Evolutionary conservation across 202 grass and related monocot genomes (phyloP), one percentile per base, ranked within the genome.

Genomic region (Setaria italica): DNA sequence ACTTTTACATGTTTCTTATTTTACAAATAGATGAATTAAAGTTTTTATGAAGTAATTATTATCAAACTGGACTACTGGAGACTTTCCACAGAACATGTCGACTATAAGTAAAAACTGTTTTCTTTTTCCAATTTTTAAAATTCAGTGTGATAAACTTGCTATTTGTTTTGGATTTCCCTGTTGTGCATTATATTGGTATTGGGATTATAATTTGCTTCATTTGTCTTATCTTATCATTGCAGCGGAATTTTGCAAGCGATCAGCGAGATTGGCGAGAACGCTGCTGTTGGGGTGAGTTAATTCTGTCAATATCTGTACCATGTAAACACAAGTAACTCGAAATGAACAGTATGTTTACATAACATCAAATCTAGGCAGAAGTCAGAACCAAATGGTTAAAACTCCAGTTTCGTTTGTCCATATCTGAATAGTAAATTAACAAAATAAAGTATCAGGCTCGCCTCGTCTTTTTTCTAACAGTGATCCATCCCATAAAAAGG

Each of bases 171-270:
- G 25, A 11, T 56, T 43, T 19, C 19, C 20, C 49, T 46, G 17
- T 35, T 19, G 17, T 51, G 46, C 35, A 14, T 67, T 55, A 20
- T 34, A 8, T 67, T 72, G 64, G 48, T 30, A 32, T 81, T 13
- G 13, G 4, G 68, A 34, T 1, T 74, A 15, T 13, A 62, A 17
- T 70, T 57, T 39, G 34, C 20, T 67, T 90, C 3, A 74, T 76
- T 37, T 79, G 32, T 46, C 13, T 32, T 84, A 63, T 41, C 25
- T 25, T 25, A 25, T 82, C 30, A 54, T 86, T 72, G 56, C 90
- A 94, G 92, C 7, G 90, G 92, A 64, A 58, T 94, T 20, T 87
- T 88, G 21, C 79, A 89, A 82, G 85, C 90, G 7, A 85, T 94
- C 30, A 62, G 47, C 10, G 50, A 86, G 15, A 86, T 92, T 47